A percentile compares a stretch with the other conserved stretches of the same genome.
Conservation (phyloP, 352 stramenopile genomes). For the Phytophthora pseudosyringae region DNA sequence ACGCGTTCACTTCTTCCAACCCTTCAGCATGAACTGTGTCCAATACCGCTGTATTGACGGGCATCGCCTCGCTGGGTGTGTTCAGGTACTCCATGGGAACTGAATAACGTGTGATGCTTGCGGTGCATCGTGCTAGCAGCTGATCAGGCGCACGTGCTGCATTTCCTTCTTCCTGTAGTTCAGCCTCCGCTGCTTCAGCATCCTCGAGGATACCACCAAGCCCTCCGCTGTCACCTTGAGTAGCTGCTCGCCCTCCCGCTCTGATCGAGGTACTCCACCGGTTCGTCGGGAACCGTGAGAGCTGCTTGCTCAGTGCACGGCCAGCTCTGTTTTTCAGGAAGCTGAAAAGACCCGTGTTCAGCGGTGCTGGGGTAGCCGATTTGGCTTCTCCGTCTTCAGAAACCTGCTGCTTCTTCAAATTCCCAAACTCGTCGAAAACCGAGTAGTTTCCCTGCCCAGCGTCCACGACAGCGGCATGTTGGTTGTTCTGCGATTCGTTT, state of each 20-base stretch:
- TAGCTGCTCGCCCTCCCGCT: slow-evolving; percentile 12
- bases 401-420: slow-evolving; percentile 64
- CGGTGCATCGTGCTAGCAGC: slow-evolving; percentile 56
- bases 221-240: slow-evolving; percentile 16
- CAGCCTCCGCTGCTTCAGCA: slow-evolving; percentile 44
- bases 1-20: slow-evolving; percentile 51
- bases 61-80: slow-evolving; percentile 63
- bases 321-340: slow-evolving; percentile 79
- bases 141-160: slow-evolving; percentile 44
- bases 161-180: slow-evolving; percentile 20
- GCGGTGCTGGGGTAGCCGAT: slow-evolving; percentile 13
- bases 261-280: slow-evolving; percentile 29
- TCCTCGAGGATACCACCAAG: slow-evolving; percentile 59
- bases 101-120: slow-evolving; percentile 58
- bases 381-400: slow-evolving; percentile 11
- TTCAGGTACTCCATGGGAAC: slow-evolving; percentile 62
- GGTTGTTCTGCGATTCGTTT: slow-evolving; percentile 40
- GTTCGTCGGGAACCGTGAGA: slow-evolving; percentile 52
- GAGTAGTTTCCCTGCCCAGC: slow-evolving; percentile 69
- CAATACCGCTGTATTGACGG: slow-evolving; percentile 47
- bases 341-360: slow-evolving; percentile 81
- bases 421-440: slow-evolving; percentile 82
- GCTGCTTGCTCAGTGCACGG: slow-evolving; percentile 70
- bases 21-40: slow-evolving; percentile 58
- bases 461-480: slow-evolving; percentile 59